phyloP scores from a whole-genome alignment of 163 green algal species.

The Volvox carteri region DNA sequence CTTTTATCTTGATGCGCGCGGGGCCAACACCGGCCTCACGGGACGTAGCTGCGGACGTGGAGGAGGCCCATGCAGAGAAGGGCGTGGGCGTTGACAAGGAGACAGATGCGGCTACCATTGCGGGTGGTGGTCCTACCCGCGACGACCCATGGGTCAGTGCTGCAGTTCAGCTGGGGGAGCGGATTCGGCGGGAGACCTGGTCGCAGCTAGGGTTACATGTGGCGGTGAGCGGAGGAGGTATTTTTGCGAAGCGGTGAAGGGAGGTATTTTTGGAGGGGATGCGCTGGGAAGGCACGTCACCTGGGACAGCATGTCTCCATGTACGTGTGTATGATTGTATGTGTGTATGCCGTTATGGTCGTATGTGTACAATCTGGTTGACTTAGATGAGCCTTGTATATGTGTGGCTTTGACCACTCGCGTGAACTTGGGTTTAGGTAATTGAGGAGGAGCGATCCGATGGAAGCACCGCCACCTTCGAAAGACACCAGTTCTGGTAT shows the following conservation, averaged over 20 bases:
- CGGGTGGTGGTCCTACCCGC: background rate
- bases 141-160: slow-evolving; percentile 15
- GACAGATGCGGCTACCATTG: background rate
- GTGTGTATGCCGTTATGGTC: background rate
- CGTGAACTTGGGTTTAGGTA: background rate
- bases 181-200: slow-evolving; percentile 16
- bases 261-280: no score
- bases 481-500: no score
- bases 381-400: background rate
- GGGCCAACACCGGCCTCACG: background rate
- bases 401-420: background rate
- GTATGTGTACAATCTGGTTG: background rate
- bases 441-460: background rate
- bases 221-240: slow-evolving; percentile 59
- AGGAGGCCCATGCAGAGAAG: background rate
- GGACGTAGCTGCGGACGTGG: background rate
- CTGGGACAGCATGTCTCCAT: background rate
- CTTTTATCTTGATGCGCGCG: slow-evolving; percentile 59
- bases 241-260: no score
- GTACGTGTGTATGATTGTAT: background rate
- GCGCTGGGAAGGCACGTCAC: no score
- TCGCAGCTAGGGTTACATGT: slow-evolving; percentile 63
- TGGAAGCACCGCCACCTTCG: no score
- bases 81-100: background rate
- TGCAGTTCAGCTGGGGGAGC: slow-evolving; percentile 18